Evolutionary conservation across 495 filamentous ascomycete genomes (phyloP).

Genomic region (Penicillium robsamsonii): DNA sequence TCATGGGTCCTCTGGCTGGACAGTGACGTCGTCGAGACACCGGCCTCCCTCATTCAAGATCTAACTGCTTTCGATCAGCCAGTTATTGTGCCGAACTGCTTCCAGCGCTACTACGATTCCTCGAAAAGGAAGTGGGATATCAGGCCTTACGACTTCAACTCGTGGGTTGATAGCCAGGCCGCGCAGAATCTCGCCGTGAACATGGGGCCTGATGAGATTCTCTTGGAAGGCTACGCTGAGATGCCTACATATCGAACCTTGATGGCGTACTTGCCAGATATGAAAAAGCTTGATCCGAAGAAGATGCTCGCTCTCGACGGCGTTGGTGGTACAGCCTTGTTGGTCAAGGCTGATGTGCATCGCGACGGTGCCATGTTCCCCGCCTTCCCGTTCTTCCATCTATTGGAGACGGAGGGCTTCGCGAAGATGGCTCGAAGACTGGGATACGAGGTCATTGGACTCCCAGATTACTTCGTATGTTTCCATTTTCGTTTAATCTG

Average conservation of each 20-base stretch:
- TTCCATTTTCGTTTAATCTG: neutral
- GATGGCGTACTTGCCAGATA: constrained; percentile 81
- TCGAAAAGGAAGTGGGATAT: constrained; percentile 66
- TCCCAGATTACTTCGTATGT: constrained; percentile 95
- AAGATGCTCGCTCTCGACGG: constrained; percentile 77
- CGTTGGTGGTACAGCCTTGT: constrained; percentile 86
- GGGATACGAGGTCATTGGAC: constrained; percentile 76
- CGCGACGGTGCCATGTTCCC: constrained; percentile 99
- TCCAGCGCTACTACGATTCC: constrained; percentile 77
- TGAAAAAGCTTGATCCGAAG: constrained; percentile 51
- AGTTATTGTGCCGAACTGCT: constrained; percentile 93
- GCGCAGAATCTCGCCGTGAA: constrained; percentile 70
- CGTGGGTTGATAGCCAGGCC: constrained; percentile 82
- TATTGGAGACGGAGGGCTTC: constrained; percentile 98
- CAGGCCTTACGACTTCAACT: constrained; percentile 94
- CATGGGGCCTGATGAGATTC: constrained; percentile 88
- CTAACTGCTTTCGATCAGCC: constrained; percentile 82
- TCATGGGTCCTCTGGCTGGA: constrained; percentile 98
- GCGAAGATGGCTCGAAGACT: constrained; percentile 92
- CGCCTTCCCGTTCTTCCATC: constrained; percentile 89
- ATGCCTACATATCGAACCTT: constrained; percentile 87
- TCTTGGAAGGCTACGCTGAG: constrained; percentile 89
- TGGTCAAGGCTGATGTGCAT: constrained; percentile 97
- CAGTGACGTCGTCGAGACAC: constrained; percentile 87
- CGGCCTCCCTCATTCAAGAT: constrained; percentile 83